These are phyloP conservation scores for Mycosphaerella sp. DNA, from an alignment of 2,329 filamentous ascomycete species.

Conservation along the genomic window DNA sequence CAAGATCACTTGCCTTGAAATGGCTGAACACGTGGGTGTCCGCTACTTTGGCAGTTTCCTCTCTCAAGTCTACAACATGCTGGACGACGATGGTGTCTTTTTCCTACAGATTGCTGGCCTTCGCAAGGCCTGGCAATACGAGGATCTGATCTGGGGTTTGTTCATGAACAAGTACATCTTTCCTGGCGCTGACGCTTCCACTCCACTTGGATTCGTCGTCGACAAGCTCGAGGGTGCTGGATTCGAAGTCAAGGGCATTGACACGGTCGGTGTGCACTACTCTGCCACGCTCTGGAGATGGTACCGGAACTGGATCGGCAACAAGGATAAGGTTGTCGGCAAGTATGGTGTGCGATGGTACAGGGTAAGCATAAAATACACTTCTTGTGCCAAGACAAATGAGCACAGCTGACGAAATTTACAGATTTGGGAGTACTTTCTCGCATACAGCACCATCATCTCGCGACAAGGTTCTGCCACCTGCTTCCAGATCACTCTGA, in stretches of 20 bases:
- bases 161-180: conserved; percentile 99
- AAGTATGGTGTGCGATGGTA: conserved; percentile 97
- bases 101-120: conserved; percentile 95
- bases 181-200: conserved; percentile 92
- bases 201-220: conserved; percentile 81
- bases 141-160: conserved; percentile 94
- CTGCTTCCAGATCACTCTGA: conserved; percentile 78
- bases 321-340: conserved; percentile 82
- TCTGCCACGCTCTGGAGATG: conserved; percentile 94
- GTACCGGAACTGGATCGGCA: conserved; percentile 98
- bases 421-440: conserved; percentile 87
- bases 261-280: conserved; percentile 95
- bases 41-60: conserved; percentile 78
- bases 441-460: conserved; percentile 76
- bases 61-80: conserved; percentile 85
- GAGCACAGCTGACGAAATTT: conserved; percentile 1
- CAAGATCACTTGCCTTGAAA: conserved; percentile 96
- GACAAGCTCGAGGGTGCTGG: conserved; percentile 78
- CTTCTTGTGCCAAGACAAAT: conserved; percentile 2
- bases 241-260: conserved; percentile 84
- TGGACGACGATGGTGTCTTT: conserved; percentile 92
- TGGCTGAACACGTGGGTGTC: conserved; percentile 98
- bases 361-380: conserved; percentile 57
- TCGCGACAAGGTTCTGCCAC: conserved; percentile 78
- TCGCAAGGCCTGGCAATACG: conserved; percentile 93